These are phyloP conservation scores for Petunia axillaris DNA, from an alignment of 257 asterid genomes.

Conservation along the genomic window DNA sequence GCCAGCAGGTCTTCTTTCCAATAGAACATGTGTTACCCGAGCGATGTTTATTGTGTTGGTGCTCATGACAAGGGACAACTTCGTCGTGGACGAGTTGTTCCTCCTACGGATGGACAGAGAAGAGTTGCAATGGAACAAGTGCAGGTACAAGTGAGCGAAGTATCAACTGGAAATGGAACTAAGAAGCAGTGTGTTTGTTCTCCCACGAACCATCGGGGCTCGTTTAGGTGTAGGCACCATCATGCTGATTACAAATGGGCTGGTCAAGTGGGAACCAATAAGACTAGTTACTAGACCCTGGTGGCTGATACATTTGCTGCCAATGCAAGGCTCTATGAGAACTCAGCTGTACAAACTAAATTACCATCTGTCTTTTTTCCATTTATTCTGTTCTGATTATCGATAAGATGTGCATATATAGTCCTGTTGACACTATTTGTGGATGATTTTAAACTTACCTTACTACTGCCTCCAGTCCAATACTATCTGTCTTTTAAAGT, in stretches of 20 bases:
- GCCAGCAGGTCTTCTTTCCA: too few relatives aligned
- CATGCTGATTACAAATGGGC: slow-evolving; percentile 26
- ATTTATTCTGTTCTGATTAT: background rate
- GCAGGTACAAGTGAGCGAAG: background rate
- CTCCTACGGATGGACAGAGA: background rate
- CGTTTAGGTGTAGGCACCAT: slow-evolving; percentile 30
- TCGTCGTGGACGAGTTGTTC: background rate
- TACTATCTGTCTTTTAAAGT: too few relatives aligned
- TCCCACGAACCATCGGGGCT: slow-evolving; percentile 28
- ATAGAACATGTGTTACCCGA: background rate
- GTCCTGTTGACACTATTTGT: background rate
- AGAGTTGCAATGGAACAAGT: background rate
- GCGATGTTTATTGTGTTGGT: background rate
- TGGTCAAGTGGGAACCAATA: background rate
- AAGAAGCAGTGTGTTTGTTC: slow-evolving; percentile 26
- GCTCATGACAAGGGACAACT: background rate
- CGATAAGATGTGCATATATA: background rate
- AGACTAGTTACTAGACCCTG: background rate
- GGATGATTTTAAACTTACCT: background rate
- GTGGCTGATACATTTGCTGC: background rate
- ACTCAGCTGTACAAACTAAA: background rate
- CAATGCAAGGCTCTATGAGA: background rate
- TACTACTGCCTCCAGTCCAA: too few relatives aligned
- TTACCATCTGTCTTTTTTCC: background rate
- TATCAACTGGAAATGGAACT: slow-evolving; percentile 6